A percentile compares a stretch with the other conserved stretches of the same genome.
These are phyloP conservation scores for Moniliophthora roreri DNA, from an alignment of 1,284 basidiomycete genomes.

Conservation along the genomic window DNA sequence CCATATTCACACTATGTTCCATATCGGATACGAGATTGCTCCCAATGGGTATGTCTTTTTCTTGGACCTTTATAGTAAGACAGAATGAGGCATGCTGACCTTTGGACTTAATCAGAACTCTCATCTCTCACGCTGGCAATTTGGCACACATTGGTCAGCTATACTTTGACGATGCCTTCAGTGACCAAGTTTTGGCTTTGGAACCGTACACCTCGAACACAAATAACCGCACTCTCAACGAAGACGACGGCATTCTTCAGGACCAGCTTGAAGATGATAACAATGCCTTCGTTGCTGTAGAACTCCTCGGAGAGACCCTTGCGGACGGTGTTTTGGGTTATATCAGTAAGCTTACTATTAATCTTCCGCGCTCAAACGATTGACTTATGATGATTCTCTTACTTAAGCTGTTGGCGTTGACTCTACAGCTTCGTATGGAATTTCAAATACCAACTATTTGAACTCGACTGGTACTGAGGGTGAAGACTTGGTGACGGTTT, in stretches of 20 bases:
- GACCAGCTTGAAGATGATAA: neutral
- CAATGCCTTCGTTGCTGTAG: neutral
- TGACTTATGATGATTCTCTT: neutral
- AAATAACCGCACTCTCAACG: neutral
- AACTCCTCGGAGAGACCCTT: neutral
- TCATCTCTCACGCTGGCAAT: conserved; percentile 1
- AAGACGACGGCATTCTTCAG: neutral
- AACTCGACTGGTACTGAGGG: neutral
- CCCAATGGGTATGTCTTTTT: neutral
- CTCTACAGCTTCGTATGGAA: neutral
- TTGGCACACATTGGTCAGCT: neutral
- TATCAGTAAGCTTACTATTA: conserved; percentile 1
- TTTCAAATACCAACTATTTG: neutral
- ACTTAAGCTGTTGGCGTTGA: neutral
- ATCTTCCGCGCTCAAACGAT: no score
- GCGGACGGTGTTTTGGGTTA: neutral
- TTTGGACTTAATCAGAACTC: neutral
- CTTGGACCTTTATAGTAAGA: neutral
- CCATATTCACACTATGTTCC: conserved; percentile 33
- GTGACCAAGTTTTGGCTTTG: neutral
- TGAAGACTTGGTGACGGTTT: no score
- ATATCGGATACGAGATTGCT: conserved; percentile 21
- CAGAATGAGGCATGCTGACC: neutral
- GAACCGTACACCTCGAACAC: neutral
- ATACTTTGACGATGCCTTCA: conserved; percentile 1